Conservation (phyloP, 1,284 basidiomycete species). For the Ganoderma resinaceum region DNA sequence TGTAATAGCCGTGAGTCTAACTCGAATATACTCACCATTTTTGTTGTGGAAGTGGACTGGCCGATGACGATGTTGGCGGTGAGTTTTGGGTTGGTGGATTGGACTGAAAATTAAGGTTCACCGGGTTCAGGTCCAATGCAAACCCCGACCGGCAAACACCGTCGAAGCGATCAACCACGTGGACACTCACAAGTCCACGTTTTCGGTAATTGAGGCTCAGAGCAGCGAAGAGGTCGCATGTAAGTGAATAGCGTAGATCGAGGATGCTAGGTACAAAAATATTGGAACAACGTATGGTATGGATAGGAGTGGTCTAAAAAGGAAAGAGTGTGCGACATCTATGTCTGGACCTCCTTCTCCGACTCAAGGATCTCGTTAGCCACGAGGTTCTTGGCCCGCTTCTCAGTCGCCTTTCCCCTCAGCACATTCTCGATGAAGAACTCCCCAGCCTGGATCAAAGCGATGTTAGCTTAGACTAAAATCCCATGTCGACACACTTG, state of each 20-base stretch:
- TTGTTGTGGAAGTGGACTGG: conserved; percentile 31
- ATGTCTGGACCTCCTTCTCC: conserved; percentile 12
- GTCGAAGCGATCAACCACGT: no score
- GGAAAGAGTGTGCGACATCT: background rate
- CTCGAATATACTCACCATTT: conserved; percentile 35
- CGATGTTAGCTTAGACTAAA: background rate
- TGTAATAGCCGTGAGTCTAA: background rate
- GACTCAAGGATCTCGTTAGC: conserved; percentile 32
- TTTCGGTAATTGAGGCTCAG: no score
- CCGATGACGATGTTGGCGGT: conserved; percentile 36
- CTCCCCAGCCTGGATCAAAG: conserved; percentile 76
- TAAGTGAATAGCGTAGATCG: background rate
- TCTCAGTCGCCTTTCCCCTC: conserved; percentile 60
- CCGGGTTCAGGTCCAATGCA: conserved; percentile 19
- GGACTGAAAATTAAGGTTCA: conserved; percentile 40
- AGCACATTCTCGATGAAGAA: conserved; percentile 93
- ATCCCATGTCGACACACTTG: conserved; percentile 39
- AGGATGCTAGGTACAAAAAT: background rate
- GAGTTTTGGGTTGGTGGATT: conserved; percentile 39
- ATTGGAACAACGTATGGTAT: background rate
- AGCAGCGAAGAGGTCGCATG: no score
- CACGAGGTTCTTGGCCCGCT: conserved; percentile 46
- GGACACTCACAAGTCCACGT: no score
- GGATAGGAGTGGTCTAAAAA: background rate
- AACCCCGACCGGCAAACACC: conserved; percentile 33